Base-by-base conservation (phyloP, 2,329 filamentous ascomycete species). In the Fusarium drepaniforme region DNA sequence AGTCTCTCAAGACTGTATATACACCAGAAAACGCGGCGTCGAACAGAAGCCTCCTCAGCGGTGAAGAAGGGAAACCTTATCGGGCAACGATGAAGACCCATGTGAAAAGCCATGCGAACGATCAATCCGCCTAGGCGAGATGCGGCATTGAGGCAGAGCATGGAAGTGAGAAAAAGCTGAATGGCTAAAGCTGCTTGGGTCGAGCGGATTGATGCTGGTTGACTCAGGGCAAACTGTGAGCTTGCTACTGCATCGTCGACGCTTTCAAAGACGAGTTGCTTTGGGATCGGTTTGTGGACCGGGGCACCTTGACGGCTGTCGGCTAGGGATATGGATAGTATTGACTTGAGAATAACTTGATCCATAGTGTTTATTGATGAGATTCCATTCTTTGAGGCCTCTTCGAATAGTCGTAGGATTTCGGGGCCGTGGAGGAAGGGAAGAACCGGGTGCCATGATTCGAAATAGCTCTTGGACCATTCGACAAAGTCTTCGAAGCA, bases 31-130 rank as follows among this genome's bases (percentile, higher is more conserved):
- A 91, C 80, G 0, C 89, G 84, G 16, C 87, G 85, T 2, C 89
- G 84, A 37, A 88, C 84, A 3, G 85, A 83, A 3, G 82, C 83
- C 49, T 90, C 88, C 12, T 84, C 79, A 2, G 78, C 66, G 0
- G 82, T 85, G 73, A 91, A 90, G 53, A 87, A 86, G 0, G 85
- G 81, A 66, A 86, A 90, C 0, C 89, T 84, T 7, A 83, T 82
- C 1, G 89, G 88, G 64, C 89, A 91, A 4, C 89, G 85, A 79
- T 91, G 89, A n/a, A 91, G 83, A 0, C 89, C 89, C 3, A 90
- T 80, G 57, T 91, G 89, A 53, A 88, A 89, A 1, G 88, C 86
- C 76, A 89, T 88, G 6, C 88, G 85, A 8, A 87, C 86, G 6
- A 90, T 85, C 3, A 90, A 80, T 0, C 89, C 89, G 0, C 89